Evolutionary conservation across 176 grass and related monocot genomes (phyloP), one percentile per base, ranked within the genome.

Genomic region (Cenchrus americanus): DNA sequence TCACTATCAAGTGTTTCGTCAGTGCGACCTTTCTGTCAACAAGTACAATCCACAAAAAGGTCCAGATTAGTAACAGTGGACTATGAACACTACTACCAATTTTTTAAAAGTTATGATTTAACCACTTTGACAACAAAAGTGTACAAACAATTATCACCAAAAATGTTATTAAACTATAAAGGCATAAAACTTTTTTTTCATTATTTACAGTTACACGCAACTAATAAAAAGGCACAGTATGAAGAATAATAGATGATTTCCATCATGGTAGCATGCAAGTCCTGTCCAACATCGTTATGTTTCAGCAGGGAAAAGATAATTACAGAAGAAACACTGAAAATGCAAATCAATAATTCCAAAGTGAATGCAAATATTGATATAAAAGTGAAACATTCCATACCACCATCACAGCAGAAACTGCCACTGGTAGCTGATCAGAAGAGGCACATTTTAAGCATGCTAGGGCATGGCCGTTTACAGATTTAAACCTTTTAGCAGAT

Each of bases 401-500:
- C 47, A 11, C 23, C 22, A 23, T 26, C 22, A 72, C 47, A 30
- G 3, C 7, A 54, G 22, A 72, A 83, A 44, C 43, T 71, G n/a
- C 17, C 32, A 32, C 44, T 63, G 80, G 65, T 75, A 88, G 22
- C 18, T 54, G 63, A 62, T 62, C 34, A 70, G 40, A 68, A 69
- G 51, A 37, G 26, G 17, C 32, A 23, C 55, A 68, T 52, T 77
- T 53, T 69, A 70, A 74, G 51, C 55, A 82, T 22, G 59, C 55
- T 40, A 75, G 34, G 27, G 70, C 60, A 78, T 11, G 21, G 12
- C 42, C 84, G 40, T 78, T 51, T 67, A 75, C 76, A 57, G 82
- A 80, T 82, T 84, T 90, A 76, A 85, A 79, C 42, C 63, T 87
- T 78, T 82, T 85, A 79, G 60, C 27, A 17, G 87, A 37, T 52